Evolutionary conservation across 306 rosid species (phyloP).

Genomic region (Canavalia ensiformis): DNA sequence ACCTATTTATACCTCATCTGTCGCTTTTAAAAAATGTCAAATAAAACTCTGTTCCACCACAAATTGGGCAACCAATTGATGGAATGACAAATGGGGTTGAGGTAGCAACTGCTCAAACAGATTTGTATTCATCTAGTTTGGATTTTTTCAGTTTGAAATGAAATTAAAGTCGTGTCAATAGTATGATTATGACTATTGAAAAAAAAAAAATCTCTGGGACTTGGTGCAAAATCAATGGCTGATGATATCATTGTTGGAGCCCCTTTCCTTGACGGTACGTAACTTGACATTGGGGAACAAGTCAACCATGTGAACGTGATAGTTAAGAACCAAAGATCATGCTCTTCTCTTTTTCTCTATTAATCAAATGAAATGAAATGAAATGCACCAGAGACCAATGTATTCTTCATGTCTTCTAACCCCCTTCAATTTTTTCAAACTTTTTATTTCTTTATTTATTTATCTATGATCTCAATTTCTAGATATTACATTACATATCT

Average conservation of each 20-base stretch:
- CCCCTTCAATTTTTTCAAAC: not conserved
- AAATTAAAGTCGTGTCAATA: slow-evolving; percentile 5
- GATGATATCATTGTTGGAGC: slow-evolving; percentile 51
- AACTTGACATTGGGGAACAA: slow-evolving; percentile 55
- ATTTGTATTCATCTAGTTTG: not conserved
- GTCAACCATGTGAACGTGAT: slow-evolving; percentile 62
- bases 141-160: slow-evolving; percentile 1
- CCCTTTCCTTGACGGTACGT: slow-evolving; percentile 76
- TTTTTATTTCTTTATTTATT: not conserved
- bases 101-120: not conserved
- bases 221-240: slow-evolving; percentile 1
- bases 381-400: not conserved
- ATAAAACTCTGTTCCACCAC: not conserved
- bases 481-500: too few relatives aligned
- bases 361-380: not conserved
- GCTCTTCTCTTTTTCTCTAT: not conserved
- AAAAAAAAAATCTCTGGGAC: not conserved
- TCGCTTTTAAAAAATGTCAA: not conserved
- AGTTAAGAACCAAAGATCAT: slow-evolving; percentile 30
- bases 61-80: not conserved
- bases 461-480: too few relatives aligned
- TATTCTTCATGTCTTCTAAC: not conserved
- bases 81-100: not conserved
- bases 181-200: not conserved
- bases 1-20: slow-evolving; percentile 5